Conservation (phyloP, 306 rosid species). For the Pyrus pyrifolia region DNA sequence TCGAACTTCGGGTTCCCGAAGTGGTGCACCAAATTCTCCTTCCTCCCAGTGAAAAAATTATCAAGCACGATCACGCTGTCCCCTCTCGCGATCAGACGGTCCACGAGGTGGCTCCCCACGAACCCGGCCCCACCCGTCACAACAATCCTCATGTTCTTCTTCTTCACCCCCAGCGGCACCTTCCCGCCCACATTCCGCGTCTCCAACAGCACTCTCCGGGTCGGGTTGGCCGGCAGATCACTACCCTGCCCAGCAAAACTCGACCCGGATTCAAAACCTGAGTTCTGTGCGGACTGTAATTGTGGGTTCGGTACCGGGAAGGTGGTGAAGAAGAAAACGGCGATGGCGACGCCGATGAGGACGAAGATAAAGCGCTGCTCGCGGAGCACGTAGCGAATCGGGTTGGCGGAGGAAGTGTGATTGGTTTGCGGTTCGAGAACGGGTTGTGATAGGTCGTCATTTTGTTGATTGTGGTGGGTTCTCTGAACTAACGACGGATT, state of each 20-base stretch:
- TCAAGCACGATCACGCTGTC: slow-evolving; percentile 81
- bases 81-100: slow-evolving; percentile 72
- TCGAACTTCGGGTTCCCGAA: slow-evolving; percentile 76
- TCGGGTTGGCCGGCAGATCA: not conserved
- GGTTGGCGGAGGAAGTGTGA: not conserved
- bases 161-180: slow-evolving; percentile 32
- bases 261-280: not conserved
- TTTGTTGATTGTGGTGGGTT: slow-evolving; percentile 11
- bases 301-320: slow-evolving; percentile 9
- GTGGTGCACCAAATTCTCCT: slow-evolving; percentile 65
- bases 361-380: slow-evolving; percentile 29
- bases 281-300: not conserved
- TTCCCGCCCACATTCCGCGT: slow-evolving; percentile 19
- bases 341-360: slow-evolving; percentile 32
- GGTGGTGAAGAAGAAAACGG: slow-evolving; percentile 35
- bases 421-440: not conserved
- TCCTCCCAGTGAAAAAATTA: slow-evolving; percentile 80
- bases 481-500: slow-evolving; percentile 27
- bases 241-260: not conserved
- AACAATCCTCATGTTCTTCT: slow-evolving; percentile 46
- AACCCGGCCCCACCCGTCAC: slow-evolving; percentile 98
- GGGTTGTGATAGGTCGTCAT: not conserved
- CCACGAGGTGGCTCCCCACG: slow-evolving; percentile 92
- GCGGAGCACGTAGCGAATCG: slow-evolving; percentile 16
- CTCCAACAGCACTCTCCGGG: slow-evolving; percentile 43